Conservation (phyloP, 2,329 filamentous ascomycete genomes). For the Acrocalymma vagum region DNA sequence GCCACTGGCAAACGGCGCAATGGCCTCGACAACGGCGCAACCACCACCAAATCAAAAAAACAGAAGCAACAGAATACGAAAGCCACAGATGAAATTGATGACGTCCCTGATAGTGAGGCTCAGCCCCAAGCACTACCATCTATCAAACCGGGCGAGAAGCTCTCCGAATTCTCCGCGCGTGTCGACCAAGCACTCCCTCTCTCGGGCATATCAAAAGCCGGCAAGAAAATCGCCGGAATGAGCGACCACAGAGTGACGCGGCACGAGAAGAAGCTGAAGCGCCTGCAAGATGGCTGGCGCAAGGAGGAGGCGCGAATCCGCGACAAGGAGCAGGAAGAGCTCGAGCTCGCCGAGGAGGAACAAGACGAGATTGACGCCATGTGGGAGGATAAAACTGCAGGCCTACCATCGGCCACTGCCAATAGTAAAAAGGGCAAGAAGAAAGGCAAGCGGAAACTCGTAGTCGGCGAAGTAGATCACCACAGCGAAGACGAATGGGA, state of each 20-base stretch:
- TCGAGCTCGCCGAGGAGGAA: conserved; percentile 70
- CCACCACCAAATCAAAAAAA: conserved; percentile 55
- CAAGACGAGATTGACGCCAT: conserved; percentile 70
- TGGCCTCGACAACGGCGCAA: conserved; percentile 75
- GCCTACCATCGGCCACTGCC: conserved; percentile 63
- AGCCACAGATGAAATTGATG: conserved; percentile 57
- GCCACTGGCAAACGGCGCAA: conserved; percentile 62
- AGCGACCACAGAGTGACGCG: conserved; percentile 75
- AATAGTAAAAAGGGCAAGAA: conserved; percentile 60
- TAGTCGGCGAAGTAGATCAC: conserved; percentile 58
- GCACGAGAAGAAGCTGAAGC: conserved; percentile 81
- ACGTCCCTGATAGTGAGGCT: too few relatives aligned
- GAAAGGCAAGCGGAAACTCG: conserved; percentile 61
- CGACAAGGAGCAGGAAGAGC: conserved; percentile 81
- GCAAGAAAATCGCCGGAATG: conserved; percentile 70
- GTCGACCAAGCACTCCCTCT: conserved; percentile 88
- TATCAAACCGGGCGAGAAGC: conserved; percentile 83
- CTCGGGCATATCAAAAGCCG: conserved; percentile 68
- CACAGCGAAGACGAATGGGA: conserved; percentile 81
- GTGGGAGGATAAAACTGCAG: conserved; percentile 69
- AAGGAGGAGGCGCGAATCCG: conserved; percentile 64
- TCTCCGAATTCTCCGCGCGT: conserved; percentile 81
- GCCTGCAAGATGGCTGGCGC: conserved; percentile 67
- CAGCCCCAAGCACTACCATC: conserved; percentile 20
- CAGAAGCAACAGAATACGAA: conserved; percentile 48